A percentile compares a stretch with the other conserved stretches of the same genome.
Evolutionary conservation across 1,284 basidiomycete species (phyloP).

Genomic region (Ganoderma meredithae): DNA sequence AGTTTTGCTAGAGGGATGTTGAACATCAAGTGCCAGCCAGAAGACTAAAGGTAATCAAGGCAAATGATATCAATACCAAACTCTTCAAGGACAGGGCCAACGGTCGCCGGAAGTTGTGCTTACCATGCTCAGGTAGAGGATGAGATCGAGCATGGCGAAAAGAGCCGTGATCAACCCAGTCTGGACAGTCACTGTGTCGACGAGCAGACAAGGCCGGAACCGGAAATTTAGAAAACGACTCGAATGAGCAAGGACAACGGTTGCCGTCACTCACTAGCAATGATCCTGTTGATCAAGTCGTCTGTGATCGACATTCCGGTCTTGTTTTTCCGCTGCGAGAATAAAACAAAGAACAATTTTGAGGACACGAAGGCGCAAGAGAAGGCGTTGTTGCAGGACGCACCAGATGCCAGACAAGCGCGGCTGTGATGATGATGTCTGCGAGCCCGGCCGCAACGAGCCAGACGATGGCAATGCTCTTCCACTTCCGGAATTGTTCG

Average conservation of each 20-base stretch:
- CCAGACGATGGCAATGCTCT: conserved; percentile 45
- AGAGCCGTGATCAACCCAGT: conserved; percentile 43
- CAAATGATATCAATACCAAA: too few species aligned
- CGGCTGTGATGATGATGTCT: conserved; percentile 39
- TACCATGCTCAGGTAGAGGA: conserved; percentile 39
- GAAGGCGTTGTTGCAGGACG: neutral
- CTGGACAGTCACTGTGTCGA: conserved; percentile 41
- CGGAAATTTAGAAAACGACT: neutral
- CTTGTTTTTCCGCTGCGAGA: conserved; percentile 47
- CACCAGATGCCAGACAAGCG: conserved; percentile 32
- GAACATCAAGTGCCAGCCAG: conserved; percentile 39
- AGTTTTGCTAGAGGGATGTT: conserved; percentile 42
- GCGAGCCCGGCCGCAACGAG: conserved; percentile 39
- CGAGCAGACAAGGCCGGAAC: neutral
- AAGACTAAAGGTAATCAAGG: conserved; percentile 21
- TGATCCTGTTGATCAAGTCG: conserved; percentile 46
- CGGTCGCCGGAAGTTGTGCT: conserved; percentile 13
- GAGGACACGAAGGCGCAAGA: neutral
- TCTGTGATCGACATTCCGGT: conserved; percentile 43
- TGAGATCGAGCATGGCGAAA: conserved; percentile 40
- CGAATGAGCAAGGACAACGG: neutral
- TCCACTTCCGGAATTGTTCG: conserved; percentile 42
- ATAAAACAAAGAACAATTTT: neutral
- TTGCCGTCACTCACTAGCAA: conserved; percentile 45
- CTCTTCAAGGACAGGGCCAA: too few species aligned